phyloP scores from a whole-genome alignment of 2,329 filamentous ascomycete species.

The Aspergillus unguis region DNA sequence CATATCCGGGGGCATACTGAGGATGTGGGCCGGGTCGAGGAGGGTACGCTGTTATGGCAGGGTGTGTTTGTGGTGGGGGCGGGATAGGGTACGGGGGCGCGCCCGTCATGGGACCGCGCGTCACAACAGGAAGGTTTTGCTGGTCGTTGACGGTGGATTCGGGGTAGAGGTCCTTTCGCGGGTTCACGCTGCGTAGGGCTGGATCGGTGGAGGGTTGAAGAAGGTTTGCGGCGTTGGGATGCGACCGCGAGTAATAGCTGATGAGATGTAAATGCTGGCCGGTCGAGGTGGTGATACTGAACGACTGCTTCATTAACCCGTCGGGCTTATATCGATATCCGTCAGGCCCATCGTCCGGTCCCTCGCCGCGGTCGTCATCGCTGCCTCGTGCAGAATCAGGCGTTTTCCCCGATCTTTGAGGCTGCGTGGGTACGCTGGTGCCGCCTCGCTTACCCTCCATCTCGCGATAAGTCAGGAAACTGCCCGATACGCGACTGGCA shows the following conservation, averaged over 20 bases:
- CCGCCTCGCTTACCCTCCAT: slow-evolving; percentile 98
- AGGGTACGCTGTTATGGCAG: slow-evolving; percentile 55
- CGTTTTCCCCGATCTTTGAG: slow-evolving; percentile 65
- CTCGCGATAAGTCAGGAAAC: slow-evolving; percentile 94
- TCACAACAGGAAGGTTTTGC: slow-evolving; percentile 75
- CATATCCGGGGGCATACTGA: slow-evolving; percentile 41
- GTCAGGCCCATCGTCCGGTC: slow-evolving; percentile 70
- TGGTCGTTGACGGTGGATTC: slow-evolving; percentile 89
- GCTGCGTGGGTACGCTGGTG: slow-evolving; percentile 58
- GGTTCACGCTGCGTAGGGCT: slow-evolving; percentile 73
- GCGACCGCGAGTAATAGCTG: slow-evolving; percentile 87
- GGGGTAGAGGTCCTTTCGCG: slow-evolving; percentile 92
- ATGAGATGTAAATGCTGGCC: slow-evolving; percentile 94
- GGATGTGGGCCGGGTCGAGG: slow-evolving; percentile 43
- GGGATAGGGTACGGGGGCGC: slow-evolving; percentile 45
- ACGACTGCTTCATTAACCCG: slow-evolving; percentile 98
- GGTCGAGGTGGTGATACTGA: slow-evolving; percentile 91
- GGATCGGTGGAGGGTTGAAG: slow-evolving; percentile 80
- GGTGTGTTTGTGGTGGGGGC: slow-evolving; percentile 35
- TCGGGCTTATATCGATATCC: slow-evolving; percentile 94
- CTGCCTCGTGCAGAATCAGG: slow-evolving; percentile 77
- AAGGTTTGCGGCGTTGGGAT: slow-evolving; percentile 68
- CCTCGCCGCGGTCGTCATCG: slow-evolving; percentile 73
- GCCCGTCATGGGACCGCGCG: slow-evolving; percentile 66
- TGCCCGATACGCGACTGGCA: slow-evolving; percentile 92